Conservation (phyloP, 164 flowering plant genomes). For the Annona cherimola region DNA sequence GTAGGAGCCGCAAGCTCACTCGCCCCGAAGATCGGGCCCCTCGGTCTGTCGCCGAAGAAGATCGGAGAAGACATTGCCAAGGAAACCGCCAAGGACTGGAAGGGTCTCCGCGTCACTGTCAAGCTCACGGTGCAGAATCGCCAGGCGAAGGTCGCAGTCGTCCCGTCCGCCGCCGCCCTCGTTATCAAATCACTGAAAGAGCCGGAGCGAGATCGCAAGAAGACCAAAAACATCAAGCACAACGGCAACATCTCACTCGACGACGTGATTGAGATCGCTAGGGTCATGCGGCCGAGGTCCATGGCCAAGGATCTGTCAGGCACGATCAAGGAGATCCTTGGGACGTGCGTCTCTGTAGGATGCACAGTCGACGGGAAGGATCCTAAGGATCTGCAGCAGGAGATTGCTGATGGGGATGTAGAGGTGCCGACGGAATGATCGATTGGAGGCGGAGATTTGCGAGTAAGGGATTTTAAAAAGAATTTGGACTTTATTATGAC, state of each 20-base stretch:
- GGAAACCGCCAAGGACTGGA: constrained; percentile 79
- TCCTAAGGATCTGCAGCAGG: constrained; percentile 76
- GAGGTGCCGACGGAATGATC: constrained; percentile 53
- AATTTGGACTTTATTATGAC: not conserved
- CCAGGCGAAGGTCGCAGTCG: constrained; percentile 70
- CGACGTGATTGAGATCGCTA: constrained; percentile 73
- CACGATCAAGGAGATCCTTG: constrained; percentile 72
- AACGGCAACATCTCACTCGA: constrained; percentile 66
- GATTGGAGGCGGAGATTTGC: not conserved
- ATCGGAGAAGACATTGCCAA: constrained; percentile 78
- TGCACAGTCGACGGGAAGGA: constrained; percentile 80
- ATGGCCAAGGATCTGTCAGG: constrained; percentile 77
- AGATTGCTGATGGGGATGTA: constrained; percentile 62
- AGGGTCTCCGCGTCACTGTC: constrained; percentile 74
- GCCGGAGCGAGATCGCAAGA: constrained; percentile 75
- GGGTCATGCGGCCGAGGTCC: constrained; percentile 55
- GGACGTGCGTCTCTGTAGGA: constrained; percentile 80
- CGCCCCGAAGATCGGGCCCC: constrained; percentile 75
- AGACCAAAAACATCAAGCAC: constrained; percentile 70
- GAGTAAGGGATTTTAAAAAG: not conserved
- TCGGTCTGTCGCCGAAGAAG: constrained; percentile 76
- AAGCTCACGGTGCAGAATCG: constrained; percentile 78
- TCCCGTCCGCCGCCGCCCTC: constrained; percentile 65
- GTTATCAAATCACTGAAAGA: constrained; percentile 71
- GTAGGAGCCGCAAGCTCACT: constrained; percentile 75